phyloP scores from a whole-genome alignment of 257 asterid species.

The Nicotiana tabacum region DNA sequence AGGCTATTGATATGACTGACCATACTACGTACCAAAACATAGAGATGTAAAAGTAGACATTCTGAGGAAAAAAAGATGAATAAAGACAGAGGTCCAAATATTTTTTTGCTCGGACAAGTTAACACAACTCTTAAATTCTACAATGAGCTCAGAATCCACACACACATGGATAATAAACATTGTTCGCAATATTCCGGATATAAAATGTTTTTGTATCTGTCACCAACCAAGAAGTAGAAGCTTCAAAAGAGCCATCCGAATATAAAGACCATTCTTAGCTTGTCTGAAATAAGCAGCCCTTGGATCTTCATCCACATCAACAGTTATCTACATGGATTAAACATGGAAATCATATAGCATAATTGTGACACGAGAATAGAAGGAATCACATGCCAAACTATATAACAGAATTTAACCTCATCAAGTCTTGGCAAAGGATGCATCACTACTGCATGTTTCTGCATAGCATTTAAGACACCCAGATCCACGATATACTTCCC shows the following conservation, averaged over 20 bases:
- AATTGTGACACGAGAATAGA: neutral
- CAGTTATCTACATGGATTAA: conserved; percentile 46
- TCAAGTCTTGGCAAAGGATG: conserved; percentile 96
- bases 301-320: conserved; percentile 72
- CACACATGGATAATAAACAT: neutral
- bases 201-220: neutral
- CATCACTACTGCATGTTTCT: conserved; percentile 87
- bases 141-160: neutral
- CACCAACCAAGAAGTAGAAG: conserved; percentile 85
- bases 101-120: neutral
- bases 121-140: neutral
- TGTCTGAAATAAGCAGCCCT: conserved; percentile 85
- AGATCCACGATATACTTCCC: conserved; percentile 74
- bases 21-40: neutral
- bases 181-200: neutral
- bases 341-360: neutral
- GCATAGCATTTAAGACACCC: conserved; percentile 58
- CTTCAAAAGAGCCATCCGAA: conserved; percentile 86
- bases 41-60: neutral
- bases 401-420: conserved; percentile 41
- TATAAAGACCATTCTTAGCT: conserved; percentile 81
- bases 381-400: neutral
- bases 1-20: neutral
- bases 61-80: neutral
- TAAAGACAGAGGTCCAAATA: neutral